Evolutionary conservation across 1,139 yeast genomes (phyloP).

Genomic region (Taphrina pruni): DNA sequence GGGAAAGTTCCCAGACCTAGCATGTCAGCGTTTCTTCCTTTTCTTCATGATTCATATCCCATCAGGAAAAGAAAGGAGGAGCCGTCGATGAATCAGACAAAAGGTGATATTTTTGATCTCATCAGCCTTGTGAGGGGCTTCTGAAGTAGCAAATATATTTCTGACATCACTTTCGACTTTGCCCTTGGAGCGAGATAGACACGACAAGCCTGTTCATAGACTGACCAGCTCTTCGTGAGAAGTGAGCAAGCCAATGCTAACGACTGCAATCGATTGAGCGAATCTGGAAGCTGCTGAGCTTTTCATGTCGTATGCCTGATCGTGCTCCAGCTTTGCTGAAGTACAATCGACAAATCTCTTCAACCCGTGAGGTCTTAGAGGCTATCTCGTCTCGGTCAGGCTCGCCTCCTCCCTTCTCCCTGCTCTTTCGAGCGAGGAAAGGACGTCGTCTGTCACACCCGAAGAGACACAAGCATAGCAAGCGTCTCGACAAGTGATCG

Average conservation of each 20-base stretch:
- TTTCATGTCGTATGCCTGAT: constrained; percentile 4
- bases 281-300: constrained; percentile 1
- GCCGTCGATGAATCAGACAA: constrained; percentile 41
- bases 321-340: constrained; percentile 8
- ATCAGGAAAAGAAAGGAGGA: constrained; percentile 17
- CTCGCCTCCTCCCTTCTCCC: constrained; percentile 42
- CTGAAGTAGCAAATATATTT: constrained; percentile 99
- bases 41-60: neutral
- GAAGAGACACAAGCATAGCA: neutral
- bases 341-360: neutral
- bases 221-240: constrained; percentile 8
- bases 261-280: constrained; percentile 16
- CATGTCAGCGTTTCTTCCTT: constrained; percentile 39
- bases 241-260: constrained; percentile 8
- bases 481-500: constrained; percentile 15
- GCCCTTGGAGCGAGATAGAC: constrained; percentile 16
- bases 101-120: constrained; percentile 82
- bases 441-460: constrained; percentile 39
- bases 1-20: constrained; percentile 93
- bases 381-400: constrained; percentile 40
- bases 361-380: neutral
- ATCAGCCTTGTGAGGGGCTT: constrained; percentile 67
- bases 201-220: neutral
- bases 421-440: constrained; percentile 27
- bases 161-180: constrained; percentile 41